Percentiles rank a stretch among this genome's conserved stretches.
These are phyloP conservation scores for Rubroboletus satanas DNA, from an alignment of 768 basidiomycete species.

Conservation along the genomic window DNA sequence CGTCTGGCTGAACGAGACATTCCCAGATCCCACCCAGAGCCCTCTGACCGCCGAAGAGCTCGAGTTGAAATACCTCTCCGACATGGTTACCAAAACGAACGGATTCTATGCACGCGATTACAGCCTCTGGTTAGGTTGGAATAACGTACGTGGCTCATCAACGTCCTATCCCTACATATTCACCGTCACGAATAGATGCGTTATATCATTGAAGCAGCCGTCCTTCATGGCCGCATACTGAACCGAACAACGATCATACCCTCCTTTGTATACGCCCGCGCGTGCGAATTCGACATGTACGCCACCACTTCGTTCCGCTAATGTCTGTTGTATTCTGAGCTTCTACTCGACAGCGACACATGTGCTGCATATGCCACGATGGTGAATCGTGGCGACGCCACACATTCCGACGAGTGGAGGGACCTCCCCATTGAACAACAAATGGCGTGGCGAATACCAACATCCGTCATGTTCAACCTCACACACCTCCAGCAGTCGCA, in stretches of 20 bases:
- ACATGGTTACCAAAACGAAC: slow-evolving; percentile 37
- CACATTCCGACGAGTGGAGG: slow-evolving; percentile 39
- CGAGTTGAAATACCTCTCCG: slow-evolving; percentile 30
- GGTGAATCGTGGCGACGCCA: slow-evolving; percentile 45
- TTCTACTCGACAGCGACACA: slow-evolving; percentile 21
- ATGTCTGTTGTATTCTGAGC: neutral
- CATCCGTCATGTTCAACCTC: slow-evolving; percentile 42
- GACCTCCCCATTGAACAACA: slow-evolving; percentile 34
- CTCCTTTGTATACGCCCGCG: slow-evolving; percentile 45
- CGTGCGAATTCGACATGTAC: slow-evolving; percentile 38
- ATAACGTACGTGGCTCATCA: slow-evolving; percentile 34
- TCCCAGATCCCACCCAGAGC: neutral
- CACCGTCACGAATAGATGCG: slow-evolving; percentile 34
- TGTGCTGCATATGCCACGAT: slow-evolving; percentile 41
- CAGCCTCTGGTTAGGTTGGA: slow-evolving; percentile 48
- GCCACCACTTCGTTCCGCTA: neutral
- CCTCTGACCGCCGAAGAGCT: slow-evolving; percentile 6
- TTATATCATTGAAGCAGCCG: slow-evolving; percentile 45
- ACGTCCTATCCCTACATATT: neutral
- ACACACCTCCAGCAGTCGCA: slow-evolving; percentile 36
- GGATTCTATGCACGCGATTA: slow-evolving; percentile 46
- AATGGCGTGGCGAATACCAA: slow-evolving; percentile 35
- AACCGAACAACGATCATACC: slow-evolving; percentile 44
- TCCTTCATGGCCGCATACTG: slow-evolving; percentile 41
- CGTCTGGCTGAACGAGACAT: slow-evolving; percentile 10